Evolutionary conservation across 1,284 basidiomycete genomes (phyloP).

Genomic region (Malassezia equina): DNA sequence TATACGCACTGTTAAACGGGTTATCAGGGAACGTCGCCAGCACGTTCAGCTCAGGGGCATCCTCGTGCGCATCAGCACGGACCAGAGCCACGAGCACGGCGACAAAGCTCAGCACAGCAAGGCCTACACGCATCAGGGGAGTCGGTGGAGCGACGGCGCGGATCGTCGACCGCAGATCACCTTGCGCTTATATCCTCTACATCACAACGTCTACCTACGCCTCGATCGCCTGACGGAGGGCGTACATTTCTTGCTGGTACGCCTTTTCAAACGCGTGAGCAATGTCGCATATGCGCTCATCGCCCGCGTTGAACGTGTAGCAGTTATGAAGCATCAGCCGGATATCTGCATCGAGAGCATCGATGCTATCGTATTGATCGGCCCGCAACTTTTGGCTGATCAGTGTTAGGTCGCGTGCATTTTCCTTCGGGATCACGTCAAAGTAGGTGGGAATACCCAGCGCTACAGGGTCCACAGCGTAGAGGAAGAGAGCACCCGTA

Average conservation of each 20-base stretch:
- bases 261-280: constrained; percentile 47
- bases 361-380: constrained; percentile 69
- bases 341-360: constrained; percentile 69
- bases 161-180: background rate
- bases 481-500: constrained; percentile 48
- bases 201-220: background rate
- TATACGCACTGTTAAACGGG: constrained; percentile 29
- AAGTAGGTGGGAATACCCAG: constrained; percentile 72
- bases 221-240: constrained; percentile 15
- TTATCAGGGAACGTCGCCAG: constrained; percentile 44
- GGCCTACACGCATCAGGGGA: background rate
- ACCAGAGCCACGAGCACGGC: constrained; percentile 13
- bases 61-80: constrained; percentile 24
- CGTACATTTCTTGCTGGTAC: constrained; percentile 36
- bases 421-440: constrained; percentile 67
- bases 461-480: constrained; percentile 60
- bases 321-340: constrained; percentile 77
- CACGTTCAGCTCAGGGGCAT: constrained; percentile 38
- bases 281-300: constrained; percentile 61
- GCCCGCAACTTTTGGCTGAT: constrained; percentile 71
- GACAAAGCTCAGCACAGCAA: background rate
- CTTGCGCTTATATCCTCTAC: background rate
- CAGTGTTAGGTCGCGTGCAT: constrained; percentile 74
- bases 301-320: constrained; percentile 68
- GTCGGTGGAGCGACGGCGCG: background rate